Evolutionary conservation across 2,329 filamentous ascomycete genomes (phyloP).

Genomic region (Xylariaceae sp.): DNA sequence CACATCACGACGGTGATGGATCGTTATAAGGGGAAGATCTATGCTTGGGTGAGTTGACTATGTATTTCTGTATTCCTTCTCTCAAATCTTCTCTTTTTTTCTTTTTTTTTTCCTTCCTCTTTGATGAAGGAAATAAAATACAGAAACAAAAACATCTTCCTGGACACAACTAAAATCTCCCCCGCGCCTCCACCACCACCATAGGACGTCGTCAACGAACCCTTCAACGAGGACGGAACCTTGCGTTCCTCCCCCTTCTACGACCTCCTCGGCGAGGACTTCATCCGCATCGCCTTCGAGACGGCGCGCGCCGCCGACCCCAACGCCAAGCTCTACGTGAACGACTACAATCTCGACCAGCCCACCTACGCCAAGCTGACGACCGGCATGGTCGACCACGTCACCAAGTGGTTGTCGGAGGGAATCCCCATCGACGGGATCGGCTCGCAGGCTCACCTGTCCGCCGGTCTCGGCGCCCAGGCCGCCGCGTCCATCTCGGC

Average conservation of each 20-base stretch:
- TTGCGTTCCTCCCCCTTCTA: constrained; percentile 60
- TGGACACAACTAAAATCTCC: too few species aligned
- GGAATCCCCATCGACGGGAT: constrained; percentile 60
- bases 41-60: constrained; percentile 26
- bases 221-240: constrained; percentile 55
- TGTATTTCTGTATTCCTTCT: background rate
- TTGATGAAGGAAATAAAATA: too few species aligned
- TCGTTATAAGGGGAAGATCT: constrained; percentile 58
- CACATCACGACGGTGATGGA: constrained; percentile 54
- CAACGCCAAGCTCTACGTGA: constrained; percentile 66
- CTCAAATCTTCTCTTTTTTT: background rate
- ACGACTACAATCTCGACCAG: constrained; percentile 64
- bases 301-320: constrained; percentile 63
- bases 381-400: constrained; percentile 46
- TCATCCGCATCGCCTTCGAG: constrained; percentile 63
- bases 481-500: constrained; percentile 40
- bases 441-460: constrained; percentile 47
- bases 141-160: too few species aligned
- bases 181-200: too few species aligned
- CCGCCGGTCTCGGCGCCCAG: constrained; percentile 36
- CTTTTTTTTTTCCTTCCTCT: too few species aligned
- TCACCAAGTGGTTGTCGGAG: constrained; percentile 56
- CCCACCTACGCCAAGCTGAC: constrained; percentile 53
- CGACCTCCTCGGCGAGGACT: constrained; percentile 63
- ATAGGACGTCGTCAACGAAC: constrained; percentile 59